These are phyloP conservation scores for Kazachstania martiniae DNA, from an alignment of 805 yeast genomes.

Conservation along the genomic window DNA sequence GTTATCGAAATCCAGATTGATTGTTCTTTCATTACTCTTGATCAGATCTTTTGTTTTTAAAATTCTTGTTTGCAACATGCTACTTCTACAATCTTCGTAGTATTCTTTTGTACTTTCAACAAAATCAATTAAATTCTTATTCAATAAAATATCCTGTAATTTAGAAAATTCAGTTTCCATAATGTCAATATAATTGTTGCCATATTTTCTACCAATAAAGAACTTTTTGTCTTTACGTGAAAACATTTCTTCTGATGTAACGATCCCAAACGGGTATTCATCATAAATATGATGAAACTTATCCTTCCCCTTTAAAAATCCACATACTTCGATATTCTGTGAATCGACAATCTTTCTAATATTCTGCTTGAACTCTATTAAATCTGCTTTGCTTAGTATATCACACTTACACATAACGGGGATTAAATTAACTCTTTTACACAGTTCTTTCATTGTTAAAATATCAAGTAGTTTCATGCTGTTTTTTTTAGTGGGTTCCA, in stretches of 20 bases:
- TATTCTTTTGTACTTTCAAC: constrained; percentile 53
- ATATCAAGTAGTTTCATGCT: constrained; percentile 53
- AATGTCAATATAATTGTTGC: constrained; percentile 82
- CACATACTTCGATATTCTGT: constrained; percentile 48
- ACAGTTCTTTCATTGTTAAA: constrained; percentile 58
- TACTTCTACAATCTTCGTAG: constrained; percentile 55
- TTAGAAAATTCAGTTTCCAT: constrained; percentile 75
- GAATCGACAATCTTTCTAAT: constrained; percentile 40
- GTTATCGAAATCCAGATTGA: constrained; percentile 2
- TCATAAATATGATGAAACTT: constrained; percentile 29
- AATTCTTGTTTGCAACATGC: constrained; percentile 41
- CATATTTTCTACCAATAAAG: constrained; percentile 67
- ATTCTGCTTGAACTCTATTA: constrained; percentile 40
- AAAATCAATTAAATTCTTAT: constrained; percentile 67
- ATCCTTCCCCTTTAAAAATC: constrained; percentile 14
- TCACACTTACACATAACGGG: constrained; percentile 81
- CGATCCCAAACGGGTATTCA: constrained; percentile 58
- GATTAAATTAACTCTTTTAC: constrained; percentile 64
- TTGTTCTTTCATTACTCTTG: background rate
- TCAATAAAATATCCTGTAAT: constrained; percentile 52
- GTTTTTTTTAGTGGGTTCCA: constrained; percentile 56
- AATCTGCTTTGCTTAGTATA: constrained; percentile 44
- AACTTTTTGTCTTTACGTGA: constrained; percentile 39
- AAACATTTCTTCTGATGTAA: constrained; percentile 50
- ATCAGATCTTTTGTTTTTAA: constrained; percentile 18